Base-by-base conservation (phyloP, 805 yeast genomes). In the Torulaspora delbrueckii region DNA sequence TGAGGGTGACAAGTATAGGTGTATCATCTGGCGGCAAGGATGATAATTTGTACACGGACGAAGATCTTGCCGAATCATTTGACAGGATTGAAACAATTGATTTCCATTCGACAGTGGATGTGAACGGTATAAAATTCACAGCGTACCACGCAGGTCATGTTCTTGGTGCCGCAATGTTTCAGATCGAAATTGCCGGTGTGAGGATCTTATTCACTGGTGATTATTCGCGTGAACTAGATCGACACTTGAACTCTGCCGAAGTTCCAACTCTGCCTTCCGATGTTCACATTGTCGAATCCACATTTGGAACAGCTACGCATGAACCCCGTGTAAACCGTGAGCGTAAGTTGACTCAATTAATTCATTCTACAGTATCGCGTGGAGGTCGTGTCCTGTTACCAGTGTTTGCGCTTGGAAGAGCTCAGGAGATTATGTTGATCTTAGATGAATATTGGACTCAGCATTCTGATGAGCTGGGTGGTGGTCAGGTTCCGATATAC, bases 131-230 rank as follows among this genome's bases (percentile, higher is more conserved):
- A 46, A 75, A 93, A 60, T 91, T 93, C 70, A 93, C 99, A 1
- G 99, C 99, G 1, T 93, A 84, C 65, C 99, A 91, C 69, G 99
- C 99, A 6, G 99, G 99, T n/a, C 99, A 93, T 74, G 99, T 93
- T 9, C 72, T 93, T 36, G 99, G 99, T 45, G 98, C 99, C 8
- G 96, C 98, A 9, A 93, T 93, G 98, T 93, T 83, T 65, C 82
- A 93, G 54, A 79, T 93, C 40, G 99, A 93, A 65, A 84, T 93
- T 57, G 96, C 96, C 14, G 97, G 97, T 0, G 70, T 91, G 48
- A 86, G 87, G 54, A 75, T 88, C 0, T 66, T 93, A 42, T 93
- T 91, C 63, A 93, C 99, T 0, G 99, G 99, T 46, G 99, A 93
- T 66, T 93, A 87, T 61, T 91, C 98, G 3, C 75, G 99, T 58